Percentiles rank a stretch among this genome's conserved stretches.
These are phyloP conservation scores for Aspergillus taichungensis DNA, from an alignment of 495 filamentous ascomycete species.

Conservation along the genomic window DNA sequence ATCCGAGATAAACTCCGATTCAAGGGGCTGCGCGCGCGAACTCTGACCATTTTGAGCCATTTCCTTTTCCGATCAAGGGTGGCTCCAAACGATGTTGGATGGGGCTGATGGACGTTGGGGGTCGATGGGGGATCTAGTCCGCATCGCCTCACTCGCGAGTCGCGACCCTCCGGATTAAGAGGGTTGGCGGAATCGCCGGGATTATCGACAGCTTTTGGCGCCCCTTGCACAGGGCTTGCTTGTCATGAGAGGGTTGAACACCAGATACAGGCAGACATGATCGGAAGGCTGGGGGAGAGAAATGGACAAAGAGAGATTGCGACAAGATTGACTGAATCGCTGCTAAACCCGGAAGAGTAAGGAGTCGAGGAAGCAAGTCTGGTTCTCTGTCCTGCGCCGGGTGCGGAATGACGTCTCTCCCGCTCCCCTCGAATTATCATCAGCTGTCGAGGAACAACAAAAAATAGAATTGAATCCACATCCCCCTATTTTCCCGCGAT, in stretches of 20 bases:
- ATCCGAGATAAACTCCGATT: constrained; percentile 2
- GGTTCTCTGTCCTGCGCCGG: neutral
- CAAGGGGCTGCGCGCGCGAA: constrained; percentile 8
- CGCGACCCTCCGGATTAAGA: too few relatives aligned
- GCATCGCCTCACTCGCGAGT: constrained; percentile 15
- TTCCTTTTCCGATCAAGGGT: constrained; percentile 18
- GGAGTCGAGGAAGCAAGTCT: neutral
- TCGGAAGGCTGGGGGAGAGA: too few relatives aligned
- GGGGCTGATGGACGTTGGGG: constrained; percentile 15
- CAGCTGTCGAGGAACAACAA: neutral
- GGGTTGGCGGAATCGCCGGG: too few relatives aligned
- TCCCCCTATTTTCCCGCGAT: neutral
- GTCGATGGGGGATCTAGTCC: constrained; percentile 12
- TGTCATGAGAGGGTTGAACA: too few relatives aligned
- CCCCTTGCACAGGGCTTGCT: too few relatives aligned
- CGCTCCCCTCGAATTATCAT: neutral
- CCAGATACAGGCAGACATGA: too few relatives aligned
- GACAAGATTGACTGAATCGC: neutral
- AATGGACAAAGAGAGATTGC: too few relatives aligned
- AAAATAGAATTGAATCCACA: neutral
- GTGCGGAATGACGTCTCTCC: constrained; percentile 27
- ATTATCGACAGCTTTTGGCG: too few relatives aligned
- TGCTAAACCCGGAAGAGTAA: constrained; percentile 3
- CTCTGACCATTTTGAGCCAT: constrained; percentile 28
- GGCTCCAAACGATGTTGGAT: constrained; percentile 14